A percentile compares a stretch with the other conserved stretches of the same genome.
These are phyloP conservation scores for Gonapodya sp. DNA, from an alignment of 192 early-diverging fungal genomes.

Conservation along the genomic window DNA sequence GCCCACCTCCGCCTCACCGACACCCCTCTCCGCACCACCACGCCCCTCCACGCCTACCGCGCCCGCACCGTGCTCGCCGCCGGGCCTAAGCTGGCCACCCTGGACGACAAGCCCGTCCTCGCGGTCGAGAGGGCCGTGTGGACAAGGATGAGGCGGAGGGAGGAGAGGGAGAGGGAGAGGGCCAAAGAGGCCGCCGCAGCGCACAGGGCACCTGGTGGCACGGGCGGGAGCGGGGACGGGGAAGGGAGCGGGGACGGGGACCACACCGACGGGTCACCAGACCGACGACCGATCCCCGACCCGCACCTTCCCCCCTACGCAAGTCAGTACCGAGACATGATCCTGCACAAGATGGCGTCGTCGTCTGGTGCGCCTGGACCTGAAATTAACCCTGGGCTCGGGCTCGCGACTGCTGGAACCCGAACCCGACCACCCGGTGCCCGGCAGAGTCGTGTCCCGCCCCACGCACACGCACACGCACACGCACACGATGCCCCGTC, in stretches of 20 bases:
- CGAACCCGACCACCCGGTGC: no score
- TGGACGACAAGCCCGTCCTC: neutral
- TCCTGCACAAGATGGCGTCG: neutral
- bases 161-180: neutral
- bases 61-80: neutral
- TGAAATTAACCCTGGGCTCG: no score
- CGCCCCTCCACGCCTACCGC: neutral
- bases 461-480: no score
- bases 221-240: neutral
- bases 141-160: neutral
- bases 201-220: neutral
- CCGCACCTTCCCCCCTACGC: constrained; percentile 1
- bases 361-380: neutral
- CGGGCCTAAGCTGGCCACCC: neutral
- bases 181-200: neutral
- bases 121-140: neutral
- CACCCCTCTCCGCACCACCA: neutral
- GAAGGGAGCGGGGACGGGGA: no score
- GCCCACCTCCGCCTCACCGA: neutral
- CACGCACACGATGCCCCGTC: no score
- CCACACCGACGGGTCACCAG: no score
- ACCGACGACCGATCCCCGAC: neutral
- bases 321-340: neutral
- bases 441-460: no score
- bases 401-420: no score